Conservation (phyloP, 805 yeast genomes). For the Wickerhamomyces canadensis region DNA sequence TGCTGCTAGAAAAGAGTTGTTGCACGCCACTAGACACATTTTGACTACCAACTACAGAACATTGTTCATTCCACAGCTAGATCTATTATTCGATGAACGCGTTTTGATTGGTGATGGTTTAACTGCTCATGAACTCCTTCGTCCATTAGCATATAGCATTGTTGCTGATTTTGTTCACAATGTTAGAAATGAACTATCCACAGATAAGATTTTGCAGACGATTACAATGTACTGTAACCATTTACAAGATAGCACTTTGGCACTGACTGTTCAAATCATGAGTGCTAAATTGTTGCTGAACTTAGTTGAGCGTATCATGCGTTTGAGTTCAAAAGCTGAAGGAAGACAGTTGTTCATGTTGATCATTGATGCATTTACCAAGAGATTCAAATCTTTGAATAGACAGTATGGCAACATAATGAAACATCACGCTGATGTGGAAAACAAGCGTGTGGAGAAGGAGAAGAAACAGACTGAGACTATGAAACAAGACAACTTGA, state of each 20-base stretch:
- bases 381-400: slow-evolving; percentile 72
- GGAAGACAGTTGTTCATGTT: slow-evolving; percentile 72
- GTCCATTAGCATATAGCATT: slow-evolving; percentile 91
- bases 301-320: slow-evolving; percentile 82
- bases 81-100: slow-evolving; percentile 76
- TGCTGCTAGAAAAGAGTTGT: slow-evolving; percentile 83
- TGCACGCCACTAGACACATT: slow-evolving; percentile 95
- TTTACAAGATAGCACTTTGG: slow-evolving; percentile 74
- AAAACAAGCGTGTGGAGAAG: slow-evolving; percentile 35
- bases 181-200: slow-evolving; percentile 75
- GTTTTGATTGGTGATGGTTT: slow-evolving; percentile 90
- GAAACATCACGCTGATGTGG: slow-evolving; percentile 51
- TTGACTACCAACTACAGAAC: slow-evolving; percentile 81
- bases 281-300: slow-evolving; percentile 87
- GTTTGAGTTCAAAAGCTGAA: slow-evolving; percentile 74
- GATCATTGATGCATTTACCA: slow-evolving; percentile 83
- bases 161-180: slow-evolving; percentile 95
- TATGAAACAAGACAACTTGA: slow-evolving; percentile 23
- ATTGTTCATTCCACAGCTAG: slow-evolving; percentile 80
- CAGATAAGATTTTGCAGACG: slow-evolving; percentile 82
- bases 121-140: slow-evolving; percentile 81
- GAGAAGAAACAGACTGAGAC: slow-evolving; percentile 35
- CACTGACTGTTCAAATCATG: slow-evolving; percentile 91
- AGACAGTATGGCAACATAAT: slow-evolving; percentile 63
- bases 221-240: slow-evolving; percentile 77